A percentile compares a stretch with the other conserved stretches of the same genome.
Conservation (phyloP, 106 monocot genomes). For the Dioscorea dumetorum region DNA sequence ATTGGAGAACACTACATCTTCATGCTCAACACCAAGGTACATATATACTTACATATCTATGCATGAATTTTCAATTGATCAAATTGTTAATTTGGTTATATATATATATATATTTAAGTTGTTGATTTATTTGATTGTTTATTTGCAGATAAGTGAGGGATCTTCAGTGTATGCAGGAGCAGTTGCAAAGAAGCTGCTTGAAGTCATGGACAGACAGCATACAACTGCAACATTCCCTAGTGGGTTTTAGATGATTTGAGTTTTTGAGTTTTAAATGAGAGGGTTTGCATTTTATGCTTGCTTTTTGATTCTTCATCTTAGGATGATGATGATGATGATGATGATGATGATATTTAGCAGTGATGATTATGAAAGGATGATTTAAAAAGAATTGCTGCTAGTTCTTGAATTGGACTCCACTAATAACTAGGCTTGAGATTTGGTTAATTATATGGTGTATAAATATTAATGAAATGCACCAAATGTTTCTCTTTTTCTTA, state of each 20-base stretch:
- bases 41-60: constrained; percentile 3
- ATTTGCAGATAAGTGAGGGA: constrained; percentile 52
- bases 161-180: constrained; percentile 59
- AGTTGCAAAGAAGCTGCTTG: constrained; percentile 52
- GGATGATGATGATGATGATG: no score
- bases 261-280: not conserved
- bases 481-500: no score
- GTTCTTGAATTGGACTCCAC: no score
- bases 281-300: no score
- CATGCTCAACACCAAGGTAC: constrained; percentile 96
- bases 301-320: no score
- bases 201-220: constrained; percentile 40
- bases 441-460: no score
- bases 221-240: constrained; percentile 4
- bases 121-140: not conserved
- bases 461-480: no score
- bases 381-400: no score
- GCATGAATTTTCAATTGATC: not conserved
- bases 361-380: no score
- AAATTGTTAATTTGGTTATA: not conserved
- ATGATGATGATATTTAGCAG: no score
- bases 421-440: no score
- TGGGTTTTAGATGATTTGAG: constrained; percentile 8
- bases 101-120: no score
- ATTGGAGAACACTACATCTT: constrained; percentile 82